Percentiles rank a stretch among this genome's conserved stretches.
phyloP scores from a whole-genome alignment of 805 yeast genomes.

The Candida insectalens region DNA sequence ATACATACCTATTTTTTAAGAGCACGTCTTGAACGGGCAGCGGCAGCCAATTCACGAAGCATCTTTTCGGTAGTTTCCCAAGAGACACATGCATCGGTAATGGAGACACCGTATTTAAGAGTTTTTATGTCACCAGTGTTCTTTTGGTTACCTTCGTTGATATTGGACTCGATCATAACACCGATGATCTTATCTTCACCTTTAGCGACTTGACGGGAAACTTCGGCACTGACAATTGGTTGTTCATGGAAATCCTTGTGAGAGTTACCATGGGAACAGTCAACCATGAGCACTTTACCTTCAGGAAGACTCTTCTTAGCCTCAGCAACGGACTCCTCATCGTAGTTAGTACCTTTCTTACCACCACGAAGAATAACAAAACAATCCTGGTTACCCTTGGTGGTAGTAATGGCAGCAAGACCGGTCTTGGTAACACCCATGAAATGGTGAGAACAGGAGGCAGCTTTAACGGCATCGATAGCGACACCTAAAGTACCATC shows the following conservation, averaged over 20 bases:
- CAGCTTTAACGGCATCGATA: constrained; percentile 87
- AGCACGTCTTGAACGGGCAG: constrained; percentile 74
- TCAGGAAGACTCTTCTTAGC: constrained; percentile 53
- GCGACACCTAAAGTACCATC: constrained; percentile 93
- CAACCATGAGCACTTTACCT: constrained; percentile 71
- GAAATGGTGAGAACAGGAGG: constrained; percentile 88
- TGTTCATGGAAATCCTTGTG: constrained; percentile 90
- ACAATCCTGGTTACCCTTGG: constrained; percentile 91
- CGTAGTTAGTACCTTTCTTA: constrained; percentile 87
- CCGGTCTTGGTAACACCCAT: constrained; percentile 97
- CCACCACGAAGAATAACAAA: constrained; percentile 96
- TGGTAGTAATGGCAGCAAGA: constrained; percentile 90
- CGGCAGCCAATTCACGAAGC: constrained; percentile 68
- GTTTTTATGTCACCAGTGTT: constrained; percentile 48
- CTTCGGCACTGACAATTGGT: constrained; percentile 79
- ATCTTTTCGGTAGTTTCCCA: constrained; percentile 84
- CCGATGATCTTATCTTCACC: constrained; percentile 84
- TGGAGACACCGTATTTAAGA: constrained; percentile 86
- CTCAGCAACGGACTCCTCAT: constrained; percentile 61
- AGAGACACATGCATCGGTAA: constrained; percentile 93
- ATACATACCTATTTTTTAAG: constrained; percentile 7
- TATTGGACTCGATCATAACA: constrained; percentile 91
- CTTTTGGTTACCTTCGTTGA: constrained; percentile 84
- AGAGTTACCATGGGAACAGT: constrained; percentile 97
- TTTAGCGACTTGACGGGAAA: constrained; percentile 68